These are phyloP conservation scores for Fusarium euwallaceae DNA, from an alignment of 2,329 filamentous ascomycete genomes.

Conservation along the genomic window DNA sequence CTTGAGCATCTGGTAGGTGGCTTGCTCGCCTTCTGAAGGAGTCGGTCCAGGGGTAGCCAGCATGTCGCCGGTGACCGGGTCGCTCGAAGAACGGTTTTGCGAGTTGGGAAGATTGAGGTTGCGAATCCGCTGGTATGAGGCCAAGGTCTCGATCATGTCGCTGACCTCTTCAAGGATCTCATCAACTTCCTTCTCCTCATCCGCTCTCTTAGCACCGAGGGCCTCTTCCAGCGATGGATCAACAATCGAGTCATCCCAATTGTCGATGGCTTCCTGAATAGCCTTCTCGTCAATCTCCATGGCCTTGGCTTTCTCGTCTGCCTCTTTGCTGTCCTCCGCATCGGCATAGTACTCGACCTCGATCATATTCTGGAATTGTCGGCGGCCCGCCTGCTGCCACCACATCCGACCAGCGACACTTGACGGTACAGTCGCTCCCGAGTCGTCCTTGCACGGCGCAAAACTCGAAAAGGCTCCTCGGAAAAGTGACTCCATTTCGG, in stretches of 20 bases:
- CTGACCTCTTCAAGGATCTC: slow-evolving; percentile 80
- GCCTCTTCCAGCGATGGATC: slow-evolving; percentile 70
- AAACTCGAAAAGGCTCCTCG: slow-evolving; percentile 84
- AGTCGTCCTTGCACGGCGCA: slow-evolving; percentile 81
- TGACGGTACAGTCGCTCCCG: slow-evolving; percentile 76
- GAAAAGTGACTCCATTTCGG: slow-evolving; percentile 81
- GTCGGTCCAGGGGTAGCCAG: slow-evolving; percentile 75
- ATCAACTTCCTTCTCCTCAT: slow-evolving; percentile 76
- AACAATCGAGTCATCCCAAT: slow-evolving; percentile 69
- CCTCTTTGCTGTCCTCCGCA: slow-evolving; percentile 53
- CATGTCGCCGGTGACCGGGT: slow-evolving; percentile 76
- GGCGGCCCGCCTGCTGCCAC: slow-evolving; percentile 80
- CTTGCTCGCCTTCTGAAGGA: slow-evolving; percentile 72
- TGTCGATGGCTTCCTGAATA: slow-evolving; percentile 67
- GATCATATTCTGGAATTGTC: slow-evolving; percentile 74
- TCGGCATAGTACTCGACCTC: slow-evolving; percentile 64
- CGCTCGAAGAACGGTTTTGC: slow-evolving; percentile 70
- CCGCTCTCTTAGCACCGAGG: slow-evolving; percentile 65
- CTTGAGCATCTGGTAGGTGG: slow-evolving; percentile 79
- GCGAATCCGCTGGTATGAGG: slow-evolving; percentile 84
- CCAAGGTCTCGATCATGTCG: slow-evolving; percentile 80
- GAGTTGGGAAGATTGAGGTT: slow-evolving; percentile 77
- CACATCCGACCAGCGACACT: slow-evolving; percentile 77
- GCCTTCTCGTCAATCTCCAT: slow-evolving; percentile 64
- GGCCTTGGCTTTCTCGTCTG: slow-evolving; percentile 48